Evolutionary conservation across 331 rosid genomes (phyloP), one percentile per base, ranked within the genome.

Genomic region (Malus hybrid): DNA sequence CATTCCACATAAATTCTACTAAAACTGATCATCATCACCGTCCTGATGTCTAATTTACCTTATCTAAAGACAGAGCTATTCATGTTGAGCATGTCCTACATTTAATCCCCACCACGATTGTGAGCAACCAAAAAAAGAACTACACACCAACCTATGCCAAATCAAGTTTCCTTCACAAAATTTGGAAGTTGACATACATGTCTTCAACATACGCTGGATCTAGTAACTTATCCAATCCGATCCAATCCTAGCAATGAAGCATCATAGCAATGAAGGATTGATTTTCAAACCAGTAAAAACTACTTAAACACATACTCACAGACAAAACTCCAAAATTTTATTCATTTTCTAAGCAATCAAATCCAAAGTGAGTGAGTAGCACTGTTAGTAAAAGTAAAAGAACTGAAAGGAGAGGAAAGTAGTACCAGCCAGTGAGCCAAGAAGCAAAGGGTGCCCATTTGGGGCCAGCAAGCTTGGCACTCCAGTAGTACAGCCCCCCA

Each of bases 381-480:
- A 58, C 7, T 36, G 53, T 66, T 39, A 12, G 71, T 39, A 66
- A 33, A 34, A 28, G 24, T 55, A 19, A 28, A 18, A n/a, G 1
- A 77, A 26, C 2, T 15, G 46, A 65, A 46, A 63, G 10, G 71
- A 50, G 42, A 63, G 58, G 39, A 19, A 75, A 13, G 64, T 87
- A 30, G 64, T 87, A 91, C 99, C 99, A 94, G 88, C 99, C 99
- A 84, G 99, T 92, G 34, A 92, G 83, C 99, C 99, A 94, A 34
- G 97, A 94, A 39, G 99, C 97, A 85, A 90, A 89, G 28, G 99
- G 97, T 3, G 99, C 96, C 99, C 99, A 94, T 4, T 36, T 26
- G 0, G 97, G 92, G 46, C 97, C 99, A 71, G 99, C 99, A 85
- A 94, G 97, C 81, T 87, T 94, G 28, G 99, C 99, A 61, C 99